A percentile compares a stretch with the other conserved stretches of the same genome.
Evolutionary conservation across 352 stramenopile genomes (phyloP).

Genomic region (Phytophthora nicotianae): DNA sequence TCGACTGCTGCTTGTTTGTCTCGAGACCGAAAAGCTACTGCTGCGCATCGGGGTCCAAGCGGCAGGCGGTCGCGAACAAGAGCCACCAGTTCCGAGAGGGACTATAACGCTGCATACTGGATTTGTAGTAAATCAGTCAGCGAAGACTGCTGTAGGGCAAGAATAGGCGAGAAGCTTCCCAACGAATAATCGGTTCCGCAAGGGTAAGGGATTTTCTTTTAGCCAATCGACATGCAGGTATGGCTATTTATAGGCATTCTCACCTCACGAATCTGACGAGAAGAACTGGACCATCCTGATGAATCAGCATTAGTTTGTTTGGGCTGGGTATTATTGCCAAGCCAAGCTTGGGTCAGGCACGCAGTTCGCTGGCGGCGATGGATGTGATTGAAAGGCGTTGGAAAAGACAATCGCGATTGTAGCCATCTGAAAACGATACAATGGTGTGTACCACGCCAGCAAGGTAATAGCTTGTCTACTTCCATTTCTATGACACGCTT

Average conservation of each 20-base stretch:
- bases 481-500: neutral
- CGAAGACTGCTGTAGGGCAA: neutral
- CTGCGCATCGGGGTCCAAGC: neutral
- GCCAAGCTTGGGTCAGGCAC: too few relatives aligned
- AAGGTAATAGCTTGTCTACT: neutral
- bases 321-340: too few relatives aligned
- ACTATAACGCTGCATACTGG: neutral
- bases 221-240: conserved; percentile 9
- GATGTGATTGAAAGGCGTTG: neutral
- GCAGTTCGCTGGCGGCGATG: too few relatives aligned
- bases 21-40: conserved; percentile 40
- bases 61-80: conserved; percentile 14
- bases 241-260: neutral
- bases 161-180: conserved; percentile 7
- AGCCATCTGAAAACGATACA: neutral
- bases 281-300: too few relatives aligned
- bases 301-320: too few relatives aligned
- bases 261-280: too few relatives aligned
- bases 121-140: neutral
- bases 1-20: conserved; percentile 24
- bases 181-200: neutral
- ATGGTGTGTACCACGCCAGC: conserved; percentile 1
- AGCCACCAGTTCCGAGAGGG: conserved; percentile 39
- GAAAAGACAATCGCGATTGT: neutral
- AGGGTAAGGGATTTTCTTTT: conserved; percentile 3